Percentiles rank a stretch among this genome's conserved stretches.
These are phyloP conservation scores for Yamadazyma sp. DNA, from an alignment of 1,139 yeast species.

Conservation along the genomic window DNA sequence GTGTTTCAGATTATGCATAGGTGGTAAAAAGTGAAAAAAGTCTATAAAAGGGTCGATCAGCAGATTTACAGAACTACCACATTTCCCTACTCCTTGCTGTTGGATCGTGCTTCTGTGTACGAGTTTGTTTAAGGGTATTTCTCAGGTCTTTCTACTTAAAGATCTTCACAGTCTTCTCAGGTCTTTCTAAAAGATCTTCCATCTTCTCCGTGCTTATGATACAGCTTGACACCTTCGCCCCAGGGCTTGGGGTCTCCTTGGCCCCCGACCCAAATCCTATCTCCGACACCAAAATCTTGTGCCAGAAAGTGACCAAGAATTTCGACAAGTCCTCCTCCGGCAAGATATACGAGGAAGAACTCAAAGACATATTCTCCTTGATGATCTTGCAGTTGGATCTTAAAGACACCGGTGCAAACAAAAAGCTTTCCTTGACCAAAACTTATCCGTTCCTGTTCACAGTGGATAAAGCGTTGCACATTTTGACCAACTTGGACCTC, in stretches of 20 bases:
- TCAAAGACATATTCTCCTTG: constrained; percentile 57
- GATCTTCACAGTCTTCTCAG: too few species aligned
- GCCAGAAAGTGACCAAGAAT: constrained; percentile 11
- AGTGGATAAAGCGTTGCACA: constrained; percentile 48
- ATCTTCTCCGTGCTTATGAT: too few species aligned
- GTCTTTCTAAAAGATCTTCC: too few species aligned
- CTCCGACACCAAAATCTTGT: constrained; percentile 6
- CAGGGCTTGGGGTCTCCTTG: too few species aligned
- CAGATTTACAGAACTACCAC: too few species aligned
- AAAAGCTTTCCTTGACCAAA: constrained; percentile 18
- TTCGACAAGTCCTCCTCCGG: constrained; percentile 51
- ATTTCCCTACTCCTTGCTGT: too few species aligned
- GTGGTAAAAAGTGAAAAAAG: neutral
- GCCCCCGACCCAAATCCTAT: neutral
- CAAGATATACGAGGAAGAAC: constrained; percentile 51
- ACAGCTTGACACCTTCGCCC: too few species aligned
- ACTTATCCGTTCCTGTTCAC: constrained; percentile 55
- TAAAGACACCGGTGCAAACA: constrained; percentile 16
- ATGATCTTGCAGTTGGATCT: constrained; percentile 51
- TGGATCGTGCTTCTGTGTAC: too few species aligned
- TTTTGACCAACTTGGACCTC: constrained; percentile 51
- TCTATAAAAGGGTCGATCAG: too few species aligned
- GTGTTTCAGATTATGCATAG: constrained; percentile 11
- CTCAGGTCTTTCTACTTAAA: too few species aligned
- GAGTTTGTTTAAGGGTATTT: too few species aligned